phyloP scores from a whole-genome alignment of 2,329 filamentous ascomycete species.

The Cladosporium sp. region DNA sequence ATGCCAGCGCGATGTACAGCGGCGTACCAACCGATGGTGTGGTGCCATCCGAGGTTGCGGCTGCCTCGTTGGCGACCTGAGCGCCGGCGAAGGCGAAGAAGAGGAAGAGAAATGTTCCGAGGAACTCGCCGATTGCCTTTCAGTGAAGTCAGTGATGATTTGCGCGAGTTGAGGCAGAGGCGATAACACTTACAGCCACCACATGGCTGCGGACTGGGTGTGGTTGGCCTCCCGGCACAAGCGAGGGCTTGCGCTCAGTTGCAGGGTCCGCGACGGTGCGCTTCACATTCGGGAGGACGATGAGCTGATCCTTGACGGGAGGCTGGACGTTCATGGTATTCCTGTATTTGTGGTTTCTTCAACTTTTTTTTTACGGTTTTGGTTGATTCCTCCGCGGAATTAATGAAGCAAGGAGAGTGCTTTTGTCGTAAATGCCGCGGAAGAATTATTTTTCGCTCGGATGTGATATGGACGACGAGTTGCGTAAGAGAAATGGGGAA shows the following conservation, averaged over 20 bases:
- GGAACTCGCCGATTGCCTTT: slow-evolving; percentile 17
- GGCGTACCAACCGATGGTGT: slow-evolving; percentile 19
- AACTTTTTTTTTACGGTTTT: neutral
- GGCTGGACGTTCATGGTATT: slow-evolving; percentile 9
- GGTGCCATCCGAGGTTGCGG: slow-evolving; percentile 11
- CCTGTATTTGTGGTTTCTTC: neutral
- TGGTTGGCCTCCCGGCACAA: neutral
- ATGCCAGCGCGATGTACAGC: slow-evolving; percentile 31
- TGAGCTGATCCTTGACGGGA: slow-evolving; percentile 5
- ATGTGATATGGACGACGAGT: no score
- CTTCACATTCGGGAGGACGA: slow-evolving; percentile 3
- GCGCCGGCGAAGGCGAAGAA: slow-evolving; percentile 31
- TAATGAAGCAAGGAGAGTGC: neutral
- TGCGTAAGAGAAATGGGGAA: no score
- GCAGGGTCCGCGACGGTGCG: neutral
- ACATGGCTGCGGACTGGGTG: slow-evolving; percentile 5
- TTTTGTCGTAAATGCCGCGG: neutral
- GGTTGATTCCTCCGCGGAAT: neutral
- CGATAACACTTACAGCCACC: slow-evolving; percentile 2
- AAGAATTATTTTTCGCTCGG: neutral
- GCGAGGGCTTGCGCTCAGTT: slow-evolving; percentile 2
- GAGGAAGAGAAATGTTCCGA: slow-evolving; percentile 30
- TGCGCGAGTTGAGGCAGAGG: neutral
- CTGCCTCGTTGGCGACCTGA: slow-evolving; percentile 28
- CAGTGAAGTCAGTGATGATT: neutral